Base-by-base conservation (phyloP, 1,284 basidiomycete species). In the Polyporus tsugae region DNA sequence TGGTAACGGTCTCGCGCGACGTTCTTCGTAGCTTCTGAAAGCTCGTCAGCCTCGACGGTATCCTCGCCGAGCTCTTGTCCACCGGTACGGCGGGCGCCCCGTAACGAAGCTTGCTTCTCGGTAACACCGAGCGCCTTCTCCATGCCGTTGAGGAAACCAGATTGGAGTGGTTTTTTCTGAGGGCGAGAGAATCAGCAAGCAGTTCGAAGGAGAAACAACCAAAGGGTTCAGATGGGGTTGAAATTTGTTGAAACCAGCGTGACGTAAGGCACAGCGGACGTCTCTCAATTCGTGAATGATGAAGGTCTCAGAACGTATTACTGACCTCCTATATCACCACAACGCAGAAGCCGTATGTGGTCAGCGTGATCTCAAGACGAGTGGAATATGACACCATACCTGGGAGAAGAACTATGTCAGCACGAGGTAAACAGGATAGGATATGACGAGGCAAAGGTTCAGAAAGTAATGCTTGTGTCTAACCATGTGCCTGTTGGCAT, bases 281-380 rank as follows among this genome's bases (percentile, higher is more conserved):
- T 89, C 85, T 89, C 88, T 74, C 76, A 82, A 78, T 84, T 87
- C 86, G 88, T 87, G 88, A 91, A 91, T 91, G 88, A 91, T 83
- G 63, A 74, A 79, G 71, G 75, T 84, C 82, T 88, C 88, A 57
- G 59, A 58, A 1, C 22, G 17, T 10, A 46, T 4, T 35, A 70
- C 77, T 76, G 55, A 80, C 77, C 78, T 81, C 77, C 78, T 80
- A 71, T 64, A 74, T 62, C 70, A n/a, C 17, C 29, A 19, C 15
- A 52, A 7, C 15, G 11, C 6, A 33, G 4, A 39, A 39, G 15
- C 3, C 38, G 1, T 19, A 25, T 42, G 6, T 6, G n/a, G 38
- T 60, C n/a, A 60, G 58, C 38, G n/a, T 1, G 11, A 22, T 22
- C 15, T 59, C 22, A 39, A 5, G 5, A 42, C 4, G 15, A 2